phyloP scores from a whole-genome alignment of 768 basidiomycete genomes.

The Macrocybe gigantea region DNA sequence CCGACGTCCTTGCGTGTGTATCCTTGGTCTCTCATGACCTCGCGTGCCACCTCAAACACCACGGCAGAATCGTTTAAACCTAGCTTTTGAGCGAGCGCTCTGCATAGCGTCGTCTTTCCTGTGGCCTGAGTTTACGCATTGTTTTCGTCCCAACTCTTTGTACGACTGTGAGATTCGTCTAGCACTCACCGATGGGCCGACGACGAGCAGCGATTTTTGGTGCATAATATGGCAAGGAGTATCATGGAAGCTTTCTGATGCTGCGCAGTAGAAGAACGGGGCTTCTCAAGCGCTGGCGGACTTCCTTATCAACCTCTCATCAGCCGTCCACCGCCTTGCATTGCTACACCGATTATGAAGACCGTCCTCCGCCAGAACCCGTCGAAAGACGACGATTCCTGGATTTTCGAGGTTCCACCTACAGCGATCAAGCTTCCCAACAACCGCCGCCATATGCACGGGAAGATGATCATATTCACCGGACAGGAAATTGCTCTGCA shows the following conservation, averaged over 20 bases:
- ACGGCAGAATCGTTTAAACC: slow-evolving; percentile 30
- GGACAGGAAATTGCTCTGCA: slow-evolving; percentile 44
- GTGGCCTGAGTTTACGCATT: slow-evolving; percentile 34
- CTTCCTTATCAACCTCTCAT: slow-evolving; percentile 1
- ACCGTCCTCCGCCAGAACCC: slow-evolving; percentile 34
- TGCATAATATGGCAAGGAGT: not conserved
- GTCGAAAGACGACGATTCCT: slow-evolving; percentile 42
- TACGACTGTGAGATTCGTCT: not conserved
- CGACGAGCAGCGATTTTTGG: slow-evolving; percentile 32
- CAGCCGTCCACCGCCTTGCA: no score
- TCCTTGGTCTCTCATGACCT: slow-evolving; percentile 46
- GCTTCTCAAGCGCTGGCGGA: not conserved
- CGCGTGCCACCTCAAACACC: slow-evolving; percentile 58
- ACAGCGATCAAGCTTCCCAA: slow-evolving; percentile 19
- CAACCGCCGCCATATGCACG: slow-evolving; percentile 22
- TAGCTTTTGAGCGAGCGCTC: slow-evolving; percentile 39
- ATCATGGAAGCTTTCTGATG: no score
- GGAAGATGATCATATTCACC: slow-evolving; percentile 48
- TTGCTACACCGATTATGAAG: no score
- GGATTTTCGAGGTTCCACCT: slow-evolving; percentile 39
- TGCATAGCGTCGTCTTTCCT: slow-evolving; percentile 67
- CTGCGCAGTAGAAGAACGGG: not conserved
- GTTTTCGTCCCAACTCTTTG: not conserved
- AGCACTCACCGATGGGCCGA: slow-evolving; percentile 45
- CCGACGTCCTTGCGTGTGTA: slow-evolving; percentile 47